Conservation (phyloP, 208 protist species). For the Acanthamoeba royreba region DNA sequence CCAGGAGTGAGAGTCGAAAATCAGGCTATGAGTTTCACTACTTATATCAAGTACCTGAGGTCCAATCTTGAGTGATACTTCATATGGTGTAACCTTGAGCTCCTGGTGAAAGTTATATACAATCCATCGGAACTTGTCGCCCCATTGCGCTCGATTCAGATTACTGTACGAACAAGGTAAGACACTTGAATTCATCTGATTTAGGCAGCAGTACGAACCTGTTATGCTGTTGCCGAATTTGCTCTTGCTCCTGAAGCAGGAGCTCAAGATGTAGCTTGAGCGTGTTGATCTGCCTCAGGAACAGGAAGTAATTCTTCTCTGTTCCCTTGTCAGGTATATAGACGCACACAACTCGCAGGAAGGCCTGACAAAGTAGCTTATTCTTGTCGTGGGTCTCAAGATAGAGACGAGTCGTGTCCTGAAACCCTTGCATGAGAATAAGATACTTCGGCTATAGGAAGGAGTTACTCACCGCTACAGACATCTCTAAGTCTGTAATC, state of each 20-base stretch:
- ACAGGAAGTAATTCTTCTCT: background rate
- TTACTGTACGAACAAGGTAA: background rate
- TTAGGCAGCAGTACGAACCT: background rate
- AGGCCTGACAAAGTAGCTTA: background rate
- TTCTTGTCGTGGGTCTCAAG: slow-evolving; percentile 16
- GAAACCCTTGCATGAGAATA: background rate
- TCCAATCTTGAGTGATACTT: background rate
- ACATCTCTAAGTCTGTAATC: background rate
- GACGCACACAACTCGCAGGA: slow-evolving; percentile 5
- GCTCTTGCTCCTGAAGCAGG: background rate
- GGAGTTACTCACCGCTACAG: background rate
- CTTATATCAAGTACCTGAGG: background rate
- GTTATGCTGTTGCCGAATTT: background rate
- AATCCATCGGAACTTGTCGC: slow-evolving; percentile 2
- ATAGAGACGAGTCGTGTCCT: slow-evolving; percentile 3
- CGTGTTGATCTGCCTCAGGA: background rate
- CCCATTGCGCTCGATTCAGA: background rate
- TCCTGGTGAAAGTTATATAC: slow-evolving; percentile 18
- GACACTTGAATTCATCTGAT: background rate
- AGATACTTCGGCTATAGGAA: background rate
- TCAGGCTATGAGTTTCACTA: background rate
- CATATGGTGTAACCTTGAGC: slow-evolving; percentile 26
- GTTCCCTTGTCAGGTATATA: background rate
- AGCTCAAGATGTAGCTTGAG: slow-evolving; percentile 19
- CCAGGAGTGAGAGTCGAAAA: background rate